Conservation (phyloP, 257 asterid species). For the Lycium barbarum region DNA sequence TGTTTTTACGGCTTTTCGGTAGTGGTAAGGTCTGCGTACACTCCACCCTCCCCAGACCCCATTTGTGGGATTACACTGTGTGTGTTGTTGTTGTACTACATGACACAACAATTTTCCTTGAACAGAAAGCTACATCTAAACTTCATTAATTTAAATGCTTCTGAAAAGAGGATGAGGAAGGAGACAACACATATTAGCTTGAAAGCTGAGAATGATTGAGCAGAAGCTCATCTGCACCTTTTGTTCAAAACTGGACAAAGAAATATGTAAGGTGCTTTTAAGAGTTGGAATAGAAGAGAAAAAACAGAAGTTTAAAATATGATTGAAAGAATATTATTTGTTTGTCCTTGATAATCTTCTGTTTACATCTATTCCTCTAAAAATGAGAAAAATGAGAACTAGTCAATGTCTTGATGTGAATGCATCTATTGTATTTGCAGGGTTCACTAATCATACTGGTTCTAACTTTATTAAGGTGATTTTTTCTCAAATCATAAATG, state of each 20-base stretch:
- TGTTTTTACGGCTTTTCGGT: background rate
- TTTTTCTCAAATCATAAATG: background rate
- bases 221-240: background rate
- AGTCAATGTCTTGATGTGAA: background rate
- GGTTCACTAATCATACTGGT: background rate
- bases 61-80: too few species aligned
- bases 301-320: background rate
- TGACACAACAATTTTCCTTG: background rate
- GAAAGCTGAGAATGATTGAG: background rate
- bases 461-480: background rate
- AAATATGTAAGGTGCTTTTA: background rate
- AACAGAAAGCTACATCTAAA: background rate
- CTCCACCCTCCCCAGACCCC: too few species aligned
- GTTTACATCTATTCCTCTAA: background rate
- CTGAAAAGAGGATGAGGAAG: background rate
- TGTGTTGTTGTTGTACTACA: background rate
- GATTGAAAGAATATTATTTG: background rate
- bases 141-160: background rate
- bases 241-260: background rate
- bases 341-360: background rate
- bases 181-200: background rate
- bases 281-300: background rate
- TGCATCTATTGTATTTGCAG: background rate
- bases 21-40: too few species aligned
- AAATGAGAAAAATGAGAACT: background rate